Evolutionary conservation across 139 green algal genomes (phyloP).

Genomic region (Spirogloea muscicola): DNA sequence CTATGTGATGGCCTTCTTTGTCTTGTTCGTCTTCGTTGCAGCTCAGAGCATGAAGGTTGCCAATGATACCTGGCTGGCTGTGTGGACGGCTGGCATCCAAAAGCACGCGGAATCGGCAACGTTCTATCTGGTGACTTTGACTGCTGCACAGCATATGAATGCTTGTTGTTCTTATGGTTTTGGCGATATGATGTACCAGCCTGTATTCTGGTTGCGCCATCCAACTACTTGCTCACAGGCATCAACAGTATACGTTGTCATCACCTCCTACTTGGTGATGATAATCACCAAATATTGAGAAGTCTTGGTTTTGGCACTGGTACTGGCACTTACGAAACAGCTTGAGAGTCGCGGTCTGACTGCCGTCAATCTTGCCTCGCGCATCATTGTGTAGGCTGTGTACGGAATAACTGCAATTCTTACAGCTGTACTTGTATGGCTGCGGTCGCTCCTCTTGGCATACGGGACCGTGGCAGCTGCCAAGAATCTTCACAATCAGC

Average conservation of each 20-base stretch:
- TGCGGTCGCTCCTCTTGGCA: conserved; percentile 2
- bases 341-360: too few relatives aligned
- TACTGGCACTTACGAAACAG: too few relatives aligned
- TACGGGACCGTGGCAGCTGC: conserved; percentile 31
- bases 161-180: too few relatives aligned
- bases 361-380: background rate
- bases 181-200: too few relatives aligned
- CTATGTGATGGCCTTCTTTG: conserved; percentile 25
- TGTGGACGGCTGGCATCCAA: conserved; percentile 31
- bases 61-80: conserved; percentile 38
- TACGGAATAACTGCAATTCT: conserved; percentile 12
- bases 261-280: too few relatives aligned
- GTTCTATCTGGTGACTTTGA: conserved; percentile 29
- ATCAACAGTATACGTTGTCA: too few relatives aligned
- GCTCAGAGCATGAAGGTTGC: conserved; percentile 32
- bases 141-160: too few relatives aligned
- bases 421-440: conserved; percentile 23
- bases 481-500: conserved; percentile 30
- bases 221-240: too few relatives aligned
- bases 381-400: conserved; percentile 25
- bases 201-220: too few relatives aligned
- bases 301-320: too few relatives aligned
- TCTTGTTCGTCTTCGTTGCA: conserved; percentile 15
- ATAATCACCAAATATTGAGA: too few relatives aligned
- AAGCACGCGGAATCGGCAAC: background rate